Evolutionary conservation across 176 grass and related monocot species (phyloP).

Genomic region (Phoenix roebelenii): DNA sequence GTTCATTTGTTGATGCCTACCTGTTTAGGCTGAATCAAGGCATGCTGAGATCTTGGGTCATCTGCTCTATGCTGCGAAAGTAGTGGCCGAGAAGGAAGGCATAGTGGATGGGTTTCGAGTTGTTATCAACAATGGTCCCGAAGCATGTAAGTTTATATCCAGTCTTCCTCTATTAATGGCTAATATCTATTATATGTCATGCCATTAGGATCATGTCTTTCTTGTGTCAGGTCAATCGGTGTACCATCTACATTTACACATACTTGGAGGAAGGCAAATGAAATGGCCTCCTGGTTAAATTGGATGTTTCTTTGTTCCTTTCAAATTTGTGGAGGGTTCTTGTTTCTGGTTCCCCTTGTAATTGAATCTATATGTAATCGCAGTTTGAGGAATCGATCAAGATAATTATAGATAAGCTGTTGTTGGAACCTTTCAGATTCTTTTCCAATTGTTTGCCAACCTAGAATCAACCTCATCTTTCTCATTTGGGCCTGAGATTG

Average conservation of each 20-base stretch:
- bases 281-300: constrained; percentile 75
- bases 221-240: constrained; percentile 70
- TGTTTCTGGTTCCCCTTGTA: no score
- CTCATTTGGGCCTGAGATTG: no score
- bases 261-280: constrained; percentile 85
- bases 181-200: neutral
- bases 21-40: constrained; percentile 61
- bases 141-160: constrained; percentile 53
- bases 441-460: no score
- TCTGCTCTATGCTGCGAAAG: constrained; percentile 62
- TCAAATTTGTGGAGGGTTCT: neutral
- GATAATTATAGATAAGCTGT: no score
- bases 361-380: no score
- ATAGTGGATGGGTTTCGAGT: constrained; percentile 57
- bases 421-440: no score
- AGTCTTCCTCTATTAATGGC: neutral
- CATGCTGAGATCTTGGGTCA: constrained; percentile 72
- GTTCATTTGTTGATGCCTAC: neutral
- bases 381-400: no score
- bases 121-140: constrained; percentile 75
- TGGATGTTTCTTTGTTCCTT: neutral
- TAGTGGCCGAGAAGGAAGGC: constrained; percentile 91
- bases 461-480: no score
- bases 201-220: neutral
- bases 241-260: constrained; percentile 80